Base-by-base conservation (phyloP, 179 eudicot genomes). In the Patellifolia procumbens region DNA sequence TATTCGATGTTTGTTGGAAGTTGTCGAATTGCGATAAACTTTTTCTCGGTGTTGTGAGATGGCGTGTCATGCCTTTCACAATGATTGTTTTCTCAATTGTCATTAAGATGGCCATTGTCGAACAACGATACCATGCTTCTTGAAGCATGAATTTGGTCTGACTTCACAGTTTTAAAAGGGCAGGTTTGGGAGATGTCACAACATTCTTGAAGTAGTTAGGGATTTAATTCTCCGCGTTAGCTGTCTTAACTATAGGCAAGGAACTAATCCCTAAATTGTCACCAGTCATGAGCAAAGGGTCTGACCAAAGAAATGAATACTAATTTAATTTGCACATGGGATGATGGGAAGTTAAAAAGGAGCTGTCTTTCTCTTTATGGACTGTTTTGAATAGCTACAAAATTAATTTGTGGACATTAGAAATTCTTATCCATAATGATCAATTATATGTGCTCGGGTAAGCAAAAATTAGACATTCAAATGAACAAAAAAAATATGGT, bases 301-400 rank as follows among this genome's bases (percentile, higher is more conserved):
- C n/a, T 51, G 22, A 70, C 16, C 59, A 49, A 31, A 31, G 9
- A 31, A 16, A 31, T 7, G 45, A 68, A 19, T 31, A 39, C 43
- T 9, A 70, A 31, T 70, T 26, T 2, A 46, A 16, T 19, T 20
- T 0, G 56, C 76, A 73, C 68, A 60, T 73, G 68, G 66, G 29
- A 13, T 48, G 73, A 70, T 70, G 11, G 26, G 12, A 7, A 42
- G 13, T 37, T 9, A 6, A 20, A 3, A n/a, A 10, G 19, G 68
- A 73, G 29, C 42, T 73, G 64, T 39, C 76, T 56, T 12, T 29
- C 63, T 73, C 16, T n/a, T n/a, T 17, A 19, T 29, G 15, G 59
- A 20, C 73, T 31, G 26, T 70, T 70, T 19, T 19, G 10, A 46
- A 68, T 46, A 28, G 42, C 17, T 68, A 37, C 32, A 42, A 68